These are phyloP conservation scores for Sporothrix protearum DNA, from an alignment of 2,329 filamentous ascomycete species.

Conservation along the genomic window DNA sequence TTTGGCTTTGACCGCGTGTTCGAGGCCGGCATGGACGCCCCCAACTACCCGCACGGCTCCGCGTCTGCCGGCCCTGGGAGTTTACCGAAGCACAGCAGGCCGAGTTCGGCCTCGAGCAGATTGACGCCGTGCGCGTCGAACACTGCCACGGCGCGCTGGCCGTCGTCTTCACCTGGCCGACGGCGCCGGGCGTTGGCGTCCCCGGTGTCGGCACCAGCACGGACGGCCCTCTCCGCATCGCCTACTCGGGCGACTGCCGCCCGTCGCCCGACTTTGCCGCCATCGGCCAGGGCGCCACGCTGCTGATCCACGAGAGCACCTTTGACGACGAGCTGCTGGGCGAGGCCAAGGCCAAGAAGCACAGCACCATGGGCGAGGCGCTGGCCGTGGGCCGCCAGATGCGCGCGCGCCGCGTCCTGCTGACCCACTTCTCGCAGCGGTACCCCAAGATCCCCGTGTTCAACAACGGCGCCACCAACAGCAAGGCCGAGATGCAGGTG, in stretches of 20 bases:
- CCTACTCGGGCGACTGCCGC: conserved; percentile 91
- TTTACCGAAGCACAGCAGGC: conserved; percentile 42
- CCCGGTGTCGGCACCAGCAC: no score
- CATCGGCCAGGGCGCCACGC: conserved; percentile 70
- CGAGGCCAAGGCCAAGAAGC: conserved; percentile 83
- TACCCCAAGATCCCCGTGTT: conserved; percentile 72
- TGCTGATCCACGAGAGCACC: conserved; percentile 92
- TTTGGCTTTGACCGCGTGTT: conserved; percentile 60
- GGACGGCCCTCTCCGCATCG: conserved; percentile 63
- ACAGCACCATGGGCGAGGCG: conserved; percentile 84
- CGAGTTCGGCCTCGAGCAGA: conserved; percentile 54
- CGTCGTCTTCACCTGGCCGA: conserved; percentile 71
- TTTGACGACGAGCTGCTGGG: conserved; percentile 80
- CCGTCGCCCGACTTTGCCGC: conserved; percentile 66
- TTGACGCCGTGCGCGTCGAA: conserved; percentile 64
- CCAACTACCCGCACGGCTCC: conserved; percentile 14
- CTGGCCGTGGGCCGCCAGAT: conserved; percentile 72
- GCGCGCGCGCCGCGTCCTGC: conserved; percentile 72
- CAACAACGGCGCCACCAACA: conserved; percentile 27
- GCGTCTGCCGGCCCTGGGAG: conserved; percentile 32
- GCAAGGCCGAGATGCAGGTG: conserved; percentile 55
- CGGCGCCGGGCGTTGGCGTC: conserved; percentile 43
- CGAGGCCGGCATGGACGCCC: conserved; percentile 33
- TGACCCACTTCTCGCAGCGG: conserved; percentile 94
- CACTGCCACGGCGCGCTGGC: conserved; percentile 81